Conservation (phyloP, 2,329 filamentous ascomycete species). For the Balansia obtecta region DNA sequence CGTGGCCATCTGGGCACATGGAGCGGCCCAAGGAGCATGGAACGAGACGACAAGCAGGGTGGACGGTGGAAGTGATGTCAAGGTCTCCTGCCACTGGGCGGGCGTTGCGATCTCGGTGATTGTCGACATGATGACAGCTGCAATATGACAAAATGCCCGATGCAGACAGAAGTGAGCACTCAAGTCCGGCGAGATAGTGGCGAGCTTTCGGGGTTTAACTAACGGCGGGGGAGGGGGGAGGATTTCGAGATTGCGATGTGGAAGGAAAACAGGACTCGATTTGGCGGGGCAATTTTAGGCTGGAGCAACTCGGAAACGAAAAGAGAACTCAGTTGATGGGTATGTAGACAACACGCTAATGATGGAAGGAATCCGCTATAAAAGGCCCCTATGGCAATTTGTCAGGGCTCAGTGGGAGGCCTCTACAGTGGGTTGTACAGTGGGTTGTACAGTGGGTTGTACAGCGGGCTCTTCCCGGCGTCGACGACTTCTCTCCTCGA, state of each 20-base stretch:
- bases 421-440: not conserved
- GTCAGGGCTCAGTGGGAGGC: too few relatives aligned
- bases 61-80: slow-evolving; percentile 52
- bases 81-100: slow-evolving; percentile 57
- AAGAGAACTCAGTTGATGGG: slow-evolving; percentile 1
- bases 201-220: too few relatives aligned
- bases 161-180: not conserved
- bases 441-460: not conserved
- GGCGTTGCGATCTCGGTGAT: slow-evolving; percentile 68
- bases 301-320: slow-evolving; percentile 4
- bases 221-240: too few relatives aligned
- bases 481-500: too few relatives aligned
- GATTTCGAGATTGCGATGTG: too few relatives aligned
- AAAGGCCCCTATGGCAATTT: not conserved
- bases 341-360: not conserved
- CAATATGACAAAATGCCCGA: not conserved
- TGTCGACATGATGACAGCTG: slow-evolving; percentile 47
- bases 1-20: slow-evolving; percentile 85
- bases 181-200: not conserved
- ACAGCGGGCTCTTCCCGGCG: too few relatives aligned
- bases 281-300: slow-evolving; percentile 9
- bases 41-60: slow-evolving; percentile 82
- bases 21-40: slow-evolving; percentile 92
- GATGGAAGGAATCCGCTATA: too few relatives aligned
- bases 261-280: too few relatives aligned